A percentile compares a stretch with the other conserved stretches of the same genome.
Evolutionary conservation across 305 asterid species (phyloP).

Genomic region (Solanum hybrid): DNA sequence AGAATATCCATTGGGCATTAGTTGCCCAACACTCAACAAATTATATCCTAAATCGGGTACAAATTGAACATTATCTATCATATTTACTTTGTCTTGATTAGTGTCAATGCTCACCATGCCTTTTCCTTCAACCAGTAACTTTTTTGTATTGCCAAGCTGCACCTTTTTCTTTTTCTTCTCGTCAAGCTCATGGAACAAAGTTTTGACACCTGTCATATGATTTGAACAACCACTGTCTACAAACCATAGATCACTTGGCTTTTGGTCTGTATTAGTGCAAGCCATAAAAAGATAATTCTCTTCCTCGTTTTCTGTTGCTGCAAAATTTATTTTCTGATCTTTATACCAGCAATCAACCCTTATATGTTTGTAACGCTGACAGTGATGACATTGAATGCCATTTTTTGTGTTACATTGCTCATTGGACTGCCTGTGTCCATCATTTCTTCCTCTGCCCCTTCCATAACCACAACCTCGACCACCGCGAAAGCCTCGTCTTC

Average conservation of each 20-base stretch:
- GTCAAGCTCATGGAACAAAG: not conserved
- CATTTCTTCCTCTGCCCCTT: not conserved
- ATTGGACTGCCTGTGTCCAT: not conserved
- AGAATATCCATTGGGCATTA: not conserved
- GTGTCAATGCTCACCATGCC: not conserved
- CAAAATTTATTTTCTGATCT: too few species aligned
- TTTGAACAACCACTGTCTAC: not conserved
- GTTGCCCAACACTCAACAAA: not conserved
- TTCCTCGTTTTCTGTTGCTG: not conserved
- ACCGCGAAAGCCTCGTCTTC: not conserved
- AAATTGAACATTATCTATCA: not conserved
- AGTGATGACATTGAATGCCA: not conserved
- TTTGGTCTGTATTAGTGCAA: not conserved
- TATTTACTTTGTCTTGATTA: not conserved
- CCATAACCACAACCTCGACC: not conserved
- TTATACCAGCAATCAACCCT: not conserved
- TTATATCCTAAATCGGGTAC: not conserved
- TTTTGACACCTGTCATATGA: too few species aligned
- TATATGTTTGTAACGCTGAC: not conserved
- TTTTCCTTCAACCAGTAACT: not conserved
- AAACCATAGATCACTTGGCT: not conserved
- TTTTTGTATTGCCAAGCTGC: not conserved
- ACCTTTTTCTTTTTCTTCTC: not conserved
- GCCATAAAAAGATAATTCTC: not conserved
- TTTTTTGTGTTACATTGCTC: not conserved